phyloP scores from a whole-genome alignment of 768 basidiomycete genomes.

The Agaricus sinodeliciosus region DNA sequence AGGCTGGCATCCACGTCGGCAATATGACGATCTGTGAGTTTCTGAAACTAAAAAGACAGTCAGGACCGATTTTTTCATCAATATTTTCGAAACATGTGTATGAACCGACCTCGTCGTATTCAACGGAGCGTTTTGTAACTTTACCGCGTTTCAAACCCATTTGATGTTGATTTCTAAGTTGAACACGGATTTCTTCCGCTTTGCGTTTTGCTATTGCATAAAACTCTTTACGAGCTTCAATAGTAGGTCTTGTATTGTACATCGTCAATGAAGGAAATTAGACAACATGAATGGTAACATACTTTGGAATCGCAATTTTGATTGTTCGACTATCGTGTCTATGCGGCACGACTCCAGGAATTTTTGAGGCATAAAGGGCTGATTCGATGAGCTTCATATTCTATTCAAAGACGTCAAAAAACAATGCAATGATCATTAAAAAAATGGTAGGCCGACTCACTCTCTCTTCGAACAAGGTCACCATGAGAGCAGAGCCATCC shows the following conservation, averaged over 20 bases:
- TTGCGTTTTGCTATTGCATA: slow-evolving; percentile 50
- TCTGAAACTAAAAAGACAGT: slow-evolving; percentile 54
- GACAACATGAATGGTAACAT: slow-evolving; percentile 11
- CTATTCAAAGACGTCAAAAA: slow-evolving; percentile 38
- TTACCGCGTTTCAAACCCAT: slow-evolving; percentile 62
- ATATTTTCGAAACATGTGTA: not conserved
- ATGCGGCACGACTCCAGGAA: slow-evolving; percentile 70
- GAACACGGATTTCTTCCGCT: slow-evolving; percentile 70
- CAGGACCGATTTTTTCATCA: not conserved
- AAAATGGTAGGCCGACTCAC: slow-evolving; percentile 33
- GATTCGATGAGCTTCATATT: slow-evolving; percentile 69
- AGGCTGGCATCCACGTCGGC: slow-evolving; percentile 64
- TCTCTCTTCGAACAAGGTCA: slow-evolving; percentile 74
- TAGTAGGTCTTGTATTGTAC: slow-evolving; percentile 55
- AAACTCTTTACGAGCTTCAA: slow-evolving; percentile 59
- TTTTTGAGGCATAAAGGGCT: slow-evolving; percentile 67
- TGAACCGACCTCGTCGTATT: slow-evolving; percentile 58
- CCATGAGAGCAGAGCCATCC: slow-evolving; percentile 65
- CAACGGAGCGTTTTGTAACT: slow-evolving; percentile 61
- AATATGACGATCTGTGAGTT: slow-evolving; percentile 55
- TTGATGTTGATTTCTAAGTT: slow-evolving; percentile 67
- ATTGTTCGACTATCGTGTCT: slow-evolving; percentile 64
- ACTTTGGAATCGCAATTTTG: slow-evolving; percentile 80
- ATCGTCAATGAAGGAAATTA: not conserved
- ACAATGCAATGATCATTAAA: not conserved